A percentile compares a stretch with the other conserved stretches of the same genome.
Conservation (phyloP, 2,329 filamentous ascomycete genomes). For the Colletotrichum phormii region DNA sequence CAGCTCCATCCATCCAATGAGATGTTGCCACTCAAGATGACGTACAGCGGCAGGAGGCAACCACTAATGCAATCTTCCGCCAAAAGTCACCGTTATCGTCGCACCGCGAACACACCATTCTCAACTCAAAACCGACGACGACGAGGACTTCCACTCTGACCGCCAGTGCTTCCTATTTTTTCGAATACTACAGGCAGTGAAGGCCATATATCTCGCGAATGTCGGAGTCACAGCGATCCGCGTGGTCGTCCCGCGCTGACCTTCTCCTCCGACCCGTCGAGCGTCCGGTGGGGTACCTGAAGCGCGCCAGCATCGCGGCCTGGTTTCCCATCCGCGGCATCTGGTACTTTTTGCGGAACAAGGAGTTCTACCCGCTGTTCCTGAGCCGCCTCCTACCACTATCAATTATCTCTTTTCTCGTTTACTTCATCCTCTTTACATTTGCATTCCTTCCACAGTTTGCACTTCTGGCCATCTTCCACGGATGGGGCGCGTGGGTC, state of each 20-base stretch:
- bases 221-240: slow-evolving; percentile 23
- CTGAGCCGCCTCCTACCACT: slow-evolving; percentile 82
- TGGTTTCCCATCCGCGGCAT: slow-evolving; percentile 78
- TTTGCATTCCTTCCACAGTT: slow-evolving; percentile 92
- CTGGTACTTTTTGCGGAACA: slow-evolving; percentile 82
- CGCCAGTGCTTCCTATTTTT: too few relatives aligned
- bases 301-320: slow-evolving; percentile 57
- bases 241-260: slow-evolving; percentile 31
- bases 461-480: slow-evolving; percentile 89
- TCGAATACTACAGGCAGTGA: not conserved
- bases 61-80: not conserved
- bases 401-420: slow-evolving; percentile 82
- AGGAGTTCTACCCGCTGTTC: slow-evolving; percentile 86
- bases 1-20: not conserved
- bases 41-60: slow-evolving; percentile 11
- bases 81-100: not conserved
- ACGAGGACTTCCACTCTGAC: not conserved
- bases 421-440: slow-evolving; percentile 87
- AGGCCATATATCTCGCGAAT: not conserved
- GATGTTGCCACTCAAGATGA: not conserved
- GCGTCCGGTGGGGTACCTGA: slow-evolving; percentile 55
- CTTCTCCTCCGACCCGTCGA: slow-evolving; percentile 40
- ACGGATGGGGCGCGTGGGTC: slow-evolving; percentile 88
- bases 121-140: slow-evolving; percentile 2
- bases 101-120: not conserved